Percentiles rank a stretch among this genome's conserved stretches.
phyloP scores from a whole-genome alignment of 1,284 basidiomycete species.

The Naganishia sp. region DNA sequence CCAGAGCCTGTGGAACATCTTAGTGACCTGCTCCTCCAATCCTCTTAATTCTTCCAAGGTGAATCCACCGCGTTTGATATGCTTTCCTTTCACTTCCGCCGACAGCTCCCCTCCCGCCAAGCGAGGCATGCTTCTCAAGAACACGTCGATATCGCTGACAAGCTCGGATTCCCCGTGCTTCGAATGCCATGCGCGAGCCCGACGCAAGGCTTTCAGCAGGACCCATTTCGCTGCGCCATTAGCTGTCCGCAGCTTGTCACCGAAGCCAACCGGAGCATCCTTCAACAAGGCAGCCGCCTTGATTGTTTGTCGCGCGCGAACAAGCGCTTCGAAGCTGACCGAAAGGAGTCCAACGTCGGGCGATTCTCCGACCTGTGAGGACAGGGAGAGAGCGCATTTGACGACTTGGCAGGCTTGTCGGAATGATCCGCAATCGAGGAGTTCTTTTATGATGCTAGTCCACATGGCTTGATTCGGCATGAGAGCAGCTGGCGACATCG shows the following conservation, averaged over 20 bases:
- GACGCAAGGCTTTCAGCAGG: conserved; percentile 3
- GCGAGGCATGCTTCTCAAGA: conserved; percentile 8
- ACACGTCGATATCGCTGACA: conserved; percentile 4
- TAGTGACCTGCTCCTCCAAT: not conserved
- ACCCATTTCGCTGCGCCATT: not conserved
- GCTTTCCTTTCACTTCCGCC: not conserved
- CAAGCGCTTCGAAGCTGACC: conserved; percentile 15
- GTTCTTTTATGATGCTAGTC: conserved; percentile 8
- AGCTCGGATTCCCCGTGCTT: conserved; percentile 7
- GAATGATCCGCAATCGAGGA: conserved; percentile 5
- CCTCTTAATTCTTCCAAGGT: conserved; percentile 13
- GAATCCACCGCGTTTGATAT: conserved; percentile 11
- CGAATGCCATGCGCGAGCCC: conserved; percentile 9
- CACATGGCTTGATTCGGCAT: conserved; percentile 22
- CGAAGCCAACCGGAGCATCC: conserved; percentile 7
- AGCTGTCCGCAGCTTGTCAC: not conserved
- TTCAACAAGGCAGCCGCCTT: conserved; percentile 12
- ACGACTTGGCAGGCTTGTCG: conserved; percentile 8
- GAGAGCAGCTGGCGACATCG: conserved; percentile 11
- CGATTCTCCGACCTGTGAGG: not conserved
- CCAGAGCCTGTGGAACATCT: conserved; percentile 13
- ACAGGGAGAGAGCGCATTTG: not conserved
- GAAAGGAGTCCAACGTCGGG: conserved; percentile 17
- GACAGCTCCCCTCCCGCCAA: not conserved
- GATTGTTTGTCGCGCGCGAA: conserved; percentile 11